Conservation (phyloP, 805 yeast species). For the Wickerhamomyces bisporus region DNA sequence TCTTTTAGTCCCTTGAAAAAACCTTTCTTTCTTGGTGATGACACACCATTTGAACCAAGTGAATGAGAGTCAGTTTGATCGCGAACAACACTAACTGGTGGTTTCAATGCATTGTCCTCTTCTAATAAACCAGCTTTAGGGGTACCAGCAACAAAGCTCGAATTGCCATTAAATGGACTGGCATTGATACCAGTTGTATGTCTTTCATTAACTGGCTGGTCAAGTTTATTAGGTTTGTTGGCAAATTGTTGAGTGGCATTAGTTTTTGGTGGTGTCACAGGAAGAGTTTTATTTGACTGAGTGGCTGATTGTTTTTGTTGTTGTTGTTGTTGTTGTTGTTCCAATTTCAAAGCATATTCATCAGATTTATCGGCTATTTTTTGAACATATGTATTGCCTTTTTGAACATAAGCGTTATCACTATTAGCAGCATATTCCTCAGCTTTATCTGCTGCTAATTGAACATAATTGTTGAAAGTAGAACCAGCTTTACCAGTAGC, state of each 20-base stretch:
- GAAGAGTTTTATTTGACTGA: too few species aligned
- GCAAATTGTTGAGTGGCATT: conserved; percentile 4
- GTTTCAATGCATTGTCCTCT: background rate
- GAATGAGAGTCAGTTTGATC: conserved; percentile 3
- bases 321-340: background rate
- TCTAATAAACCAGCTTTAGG: background rate
- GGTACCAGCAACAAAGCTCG: background rate
- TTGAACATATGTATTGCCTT: conserved; percentile 13
- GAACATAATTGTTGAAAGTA: conserved; percentile 9
- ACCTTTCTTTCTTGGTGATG: conserved; percentile 12
- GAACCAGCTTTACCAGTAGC: conserved; percentile 6
- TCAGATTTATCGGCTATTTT: conserved; percentile 12
- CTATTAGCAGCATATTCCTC: conserved; percentile 11
- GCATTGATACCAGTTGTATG: background rate
- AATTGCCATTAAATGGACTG: background rate
- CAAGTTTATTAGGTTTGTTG: background rate
- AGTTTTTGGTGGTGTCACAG: background rate
- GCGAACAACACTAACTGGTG: background rate
- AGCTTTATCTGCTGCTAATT: conserved; percentile 14
- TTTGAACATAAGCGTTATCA: conserved; percentile 7
- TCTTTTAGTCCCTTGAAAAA: conserved; percentile 1
- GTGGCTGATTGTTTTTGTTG: background rate
- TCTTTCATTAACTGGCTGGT: too few species aligned
- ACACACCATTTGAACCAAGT: conserved; percentile 1
- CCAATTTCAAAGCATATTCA: conserved; percentile 6